A percentile compares a stretch with the other conserved stretches of the same genome.
These are phyloP conservation scores for Penicillium palitans DNA, from an alignment of 2,329 filamentous ascomycete species.

Conservation along the genomic window DNA sequence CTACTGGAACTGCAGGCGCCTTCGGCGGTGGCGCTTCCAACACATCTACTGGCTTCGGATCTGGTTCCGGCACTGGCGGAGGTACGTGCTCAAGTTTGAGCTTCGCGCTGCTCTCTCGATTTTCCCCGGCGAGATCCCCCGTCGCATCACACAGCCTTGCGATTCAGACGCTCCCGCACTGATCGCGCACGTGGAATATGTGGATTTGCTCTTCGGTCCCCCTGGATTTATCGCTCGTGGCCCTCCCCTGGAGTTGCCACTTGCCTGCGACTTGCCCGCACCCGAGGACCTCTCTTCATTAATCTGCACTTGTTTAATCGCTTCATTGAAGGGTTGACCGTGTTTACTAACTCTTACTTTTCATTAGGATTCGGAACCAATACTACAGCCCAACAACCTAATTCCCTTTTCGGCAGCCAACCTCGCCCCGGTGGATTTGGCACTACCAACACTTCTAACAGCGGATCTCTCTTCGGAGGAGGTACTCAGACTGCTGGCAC, in stretches of 20 bases:
- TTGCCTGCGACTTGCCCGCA: neutral
- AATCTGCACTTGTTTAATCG: neutral
- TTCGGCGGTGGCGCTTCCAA: slow-evolving; percentile 33
- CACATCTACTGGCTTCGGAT: slow-evolving; percentile 41
- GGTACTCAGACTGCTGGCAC: slow-evolving; percentile 24
- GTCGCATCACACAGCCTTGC: slow-evolving; percentile 8
- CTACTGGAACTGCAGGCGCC: slow-evolving; percentile 32
- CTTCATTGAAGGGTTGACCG: slow-evolving; percentile 4
- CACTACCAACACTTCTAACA: slow-evolving; percentile 30
- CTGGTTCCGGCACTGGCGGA: slow-evolving; percentile 34
- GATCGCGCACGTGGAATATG: neutral
- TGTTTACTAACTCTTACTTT: slow-evolving; percentile 21
- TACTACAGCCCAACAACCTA: slow-evolving; percentile 32
- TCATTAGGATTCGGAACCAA: slow-evolving; percentile 39
- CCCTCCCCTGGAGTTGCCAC: neutral
- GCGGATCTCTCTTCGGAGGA: slow-evolving; percentile 38
- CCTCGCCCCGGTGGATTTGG: slow-evolving; percentile 35
- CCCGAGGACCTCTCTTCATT: neutral
- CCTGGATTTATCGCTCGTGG: neutral
- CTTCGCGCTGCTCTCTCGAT: slow-evolving; percentile 23
- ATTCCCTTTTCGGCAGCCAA: slow-evolving; percentile 40
- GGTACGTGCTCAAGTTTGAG: slow-evolving; percentile 39
- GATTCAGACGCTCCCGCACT: neutral
- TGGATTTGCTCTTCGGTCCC: neutral
- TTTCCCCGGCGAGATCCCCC: slow-evolving; percentile 16